Conservation (phyloP, 2,329 filamentous ascomycete species). For the Pseudocercospora cruenta region DNA sequence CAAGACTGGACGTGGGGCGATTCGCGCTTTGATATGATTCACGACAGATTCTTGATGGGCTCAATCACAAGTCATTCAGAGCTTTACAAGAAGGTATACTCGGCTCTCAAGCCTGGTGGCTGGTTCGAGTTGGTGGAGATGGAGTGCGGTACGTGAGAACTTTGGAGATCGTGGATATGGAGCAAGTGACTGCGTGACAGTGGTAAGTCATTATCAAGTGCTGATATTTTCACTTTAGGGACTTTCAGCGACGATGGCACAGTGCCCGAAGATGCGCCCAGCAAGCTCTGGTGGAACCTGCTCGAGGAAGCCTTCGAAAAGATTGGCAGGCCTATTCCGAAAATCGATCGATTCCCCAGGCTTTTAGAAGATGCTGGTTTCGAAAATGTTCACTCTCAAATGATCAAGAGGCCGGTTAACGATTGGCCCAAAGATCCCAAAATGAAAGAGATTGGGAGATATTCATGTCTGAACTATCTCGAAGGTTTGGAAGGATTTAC, state of each 20-base stretch:
- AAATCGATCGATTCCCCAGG: conserved; percentile 21
- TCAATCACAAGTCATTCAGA: conserved; percentile 29
- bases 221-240: conserved; percentile 9
- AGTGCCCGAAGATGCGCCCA: conserved; percentile 34
- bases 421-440: conserved; percentile 37
- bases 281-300: conserved; percentile 34
- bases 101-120: conserved; percentile 46
- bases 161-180: too few species aligned
- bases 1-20: conserved; percentile 45
- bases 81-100: conserved; percentile 38
- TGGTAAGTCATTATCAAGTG: neutral
- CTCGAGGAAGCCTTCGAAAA: conserved; percentile 29
- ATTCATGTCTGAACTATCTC: conserved; percentile 32
- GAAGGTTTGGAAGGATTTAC: conserved; percentile 50
- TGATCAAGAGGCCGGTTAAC: conserved; percentile 32
- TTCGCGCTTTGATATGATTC: conserved; percentile 47
- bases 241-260: conserved; percentile 46
- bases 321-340: conserved; percentile 23
- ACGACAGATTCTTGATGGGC: conserved; percentile 43
- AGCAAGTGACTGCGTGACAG: too few species aligned
- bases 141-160: conserved; percentile 32
- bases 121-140: conserved; percentile 51
- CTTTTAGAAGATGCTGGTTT: conserved; percentile 32
- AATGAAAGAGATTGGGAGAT: conserved; percentile 22
- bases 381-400: conserved; percentile 29